phyloP scores from a whole-genome alignment of 2,329 filamentous ascomycete genomes.

The Nothomitra cinnamomea region DNA sequence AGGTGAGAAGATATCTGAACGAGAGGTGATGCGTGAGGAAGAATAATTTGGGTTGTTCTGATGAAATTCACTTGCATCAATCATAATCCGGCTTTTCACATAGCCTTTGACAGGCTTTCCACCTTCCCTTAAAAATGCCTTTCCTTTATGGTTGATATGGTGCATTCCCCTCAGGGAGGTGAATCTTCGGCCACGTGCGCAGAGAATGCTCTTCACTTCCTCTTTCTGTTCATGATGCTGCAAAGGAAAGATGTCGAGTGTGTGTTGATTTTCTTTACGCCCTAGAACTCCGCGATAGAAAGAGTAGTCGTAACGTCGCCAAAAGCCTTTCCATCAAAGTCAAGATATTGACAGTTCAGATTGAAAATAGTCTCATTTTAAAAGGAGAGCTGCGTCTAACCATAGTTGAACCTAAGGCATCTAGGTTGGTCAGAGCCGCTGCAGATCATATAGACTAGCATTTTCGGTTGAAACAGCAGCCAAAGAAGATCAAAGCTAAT shows the following conservation, averaged over 20 bases:
- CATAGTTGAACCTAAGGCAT: background rate
- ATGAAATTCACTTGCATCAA: slow-evolving; percentile 5
- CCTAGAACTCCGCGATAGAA: slow-evolving; percentile 3
- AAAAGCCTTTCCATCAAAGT: slow-evolving; percentile 7
- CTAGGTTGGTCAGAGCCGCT: background rate
- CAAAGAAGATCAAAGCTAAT: background rate
- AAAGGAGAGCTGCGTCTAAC: background rate
- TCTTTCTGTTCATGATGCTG: slow-evolving; percentile 6
- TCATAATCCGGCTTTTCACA: slow-evolving; percentile 7
- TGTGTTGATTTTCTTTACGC: slow-evolving; percentile 4
- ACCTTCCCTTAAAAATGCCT: slow-evolving; percentile 5
- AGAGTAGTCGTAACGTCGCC: slow-evolving; percentile 3
- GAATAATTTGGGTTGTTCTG: slow-evolving; percentile 6
- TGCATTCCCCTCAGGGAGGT: slow-evolving; percentile 5
- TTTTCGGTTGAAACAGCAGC: background rate
- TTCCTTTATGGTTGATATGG: slow-evolving; percentile 6
- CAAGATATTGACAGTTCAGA: slow-evolving; percentile 5
- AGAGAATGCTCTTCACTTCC: slow-evolving; percentile 4
- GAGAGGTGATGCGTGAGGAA: slow-evolving; percentile 3
- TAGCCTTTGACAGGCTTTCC: slow-evolving; percentile 4
- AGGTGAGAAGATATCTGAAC: background rate
- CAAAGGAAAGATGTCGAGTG: slow-evolving; percentile 6
- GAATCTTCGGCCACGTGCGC: slow-evolving; percentile 4
- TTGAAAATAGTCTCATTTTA: background rate
- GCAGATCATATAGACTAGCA: background rate